A percentile compares a stretch with the other conserved stretches of the same genome.
Conservation (phyloP, 768 basidiomycete species). For the Tephrocybe sp. region DNA sequence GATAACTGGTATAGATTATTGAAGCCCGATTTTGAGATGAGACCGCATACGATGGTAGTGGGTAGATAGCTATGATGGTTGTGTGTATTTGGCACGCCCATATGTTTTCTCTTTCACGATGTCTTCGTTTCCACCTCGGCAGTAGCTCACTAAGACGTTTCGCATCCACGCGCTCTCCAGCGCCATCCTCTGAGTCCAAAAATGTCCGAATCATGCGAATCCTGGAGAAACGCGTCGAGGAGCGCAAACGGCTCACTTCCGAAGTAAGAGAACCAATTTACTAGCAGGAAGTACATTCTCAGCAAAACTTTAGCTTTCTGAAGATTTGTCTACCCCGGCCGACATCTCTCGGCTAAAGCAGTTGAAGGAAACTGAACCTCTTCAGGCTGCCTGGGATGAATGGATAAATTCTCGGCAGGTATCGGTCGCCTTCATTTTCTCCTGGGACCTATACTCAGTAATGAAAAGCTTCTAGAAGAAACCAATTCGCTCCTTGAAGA, state of each 20-base stretch:
- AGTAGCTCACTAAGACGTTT: slow-evolving; percentile 6
- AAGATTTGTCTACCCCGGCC: slow-evolving; percentile 48
- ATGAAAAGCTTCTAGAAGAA: slow-evolving; percentile 62
- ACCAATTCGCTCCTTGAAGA: slow-evolving; percentile 63
- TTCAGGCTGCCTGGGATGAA: slow-evolving; percentile 65
- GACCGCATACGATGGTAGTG: no score
- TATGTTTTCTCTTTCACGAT: background rate
- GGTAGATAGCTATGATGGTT: no score
- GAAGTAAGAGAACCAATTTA: slow-evolving; percentile 32
- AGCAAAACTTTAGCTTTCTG: slow-evolving; percentile 42
- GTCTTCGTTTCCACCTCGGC: slow-evolving; percentile 8
- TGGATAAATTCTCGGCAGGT: slow-evolving; percentile 62
- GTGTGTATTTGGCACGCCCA: background rate
- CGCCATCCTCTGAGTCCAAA: slow-evolving; percentile 33
- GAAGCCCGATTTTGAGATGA: no score
- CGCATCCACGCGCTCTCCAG: slow-evolving; percentile 5
- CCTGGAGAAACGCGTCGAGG: slow-evolving; percentile 52
- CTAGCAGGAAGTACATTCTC: background rate
- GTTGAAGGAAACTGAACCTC: slow-evolving; percentile 65
- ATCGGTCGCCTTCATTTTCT: slow-evolving; percentile 17
- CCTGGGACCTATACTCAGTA: background rate
- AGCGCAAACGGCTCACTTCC: slow-evolving; percentile 40
- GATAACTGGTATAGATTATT: no score
- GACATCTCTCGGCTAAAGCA: slow-evolving; percentile 59
- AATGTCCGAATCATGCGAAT: slow-evolving; percentile 53